These are phyloP conservation scores for Ascochyta viciae-villosae DNA, from an alignment of 2,329 filamentous ascomycete genomes.

Conservation along the genomic window DNA sequence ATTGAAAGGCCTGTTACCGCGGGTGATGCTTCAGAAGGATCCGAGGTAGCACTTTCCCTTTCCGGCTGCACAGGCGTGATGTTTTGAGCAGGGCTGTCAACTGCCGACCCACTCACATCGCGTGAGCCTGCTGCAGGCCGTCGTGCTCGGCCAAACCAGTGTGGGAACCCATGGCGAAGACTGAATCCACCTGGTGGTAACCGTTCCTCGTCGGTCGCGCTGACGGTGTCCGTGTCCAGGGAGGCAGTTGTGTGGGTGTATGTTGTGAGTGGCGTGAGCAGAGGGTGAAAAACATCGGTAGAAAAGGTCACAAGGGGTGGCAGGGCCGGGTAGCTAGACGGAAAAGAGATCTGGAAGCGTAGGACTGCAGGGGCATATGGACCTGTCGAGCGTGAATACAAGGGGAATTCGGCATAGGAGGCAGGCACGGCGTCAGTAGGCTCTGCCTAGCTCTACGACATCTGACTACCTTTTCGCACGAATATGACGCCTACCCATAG, in stretches of 20 bases:
- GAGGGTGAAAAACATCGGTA: slow-evolving; percentile 93
- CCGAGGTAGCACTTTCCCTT: slow-evolving; percentile 16
- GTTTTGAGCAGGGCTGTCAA: slow-evolving; percentile 28
- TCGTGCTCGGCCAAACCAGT: slow-evolving; percentile 72
- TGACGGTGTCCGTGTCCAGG: slow-evolving; percentile 78
- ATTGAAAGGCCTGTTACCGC: slow-evolving; percentile 33
- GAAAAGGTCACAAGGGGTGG: slow-evolving; percentile 87
- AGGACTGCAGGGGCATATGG: slow-evolving; percentile 88
- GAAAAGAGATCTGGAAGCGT: slow-evolving; percentile 89
- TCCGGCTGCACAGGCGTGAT: slow-evolving; percentile 26
- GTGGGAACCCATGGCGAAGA: slow-evolving; percentile 86
- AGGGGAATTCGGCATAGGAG: slow-evolving; percentile 4
- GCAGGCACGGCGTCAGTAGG: slow-evolving; percentile 16
- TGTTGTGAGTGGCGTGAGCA: slow-evolving; percentile 91
- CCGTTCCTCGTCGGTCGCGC: slow-evolving; percentile 81
- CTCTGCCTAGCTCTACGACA: slow-evolving; percentile 22
- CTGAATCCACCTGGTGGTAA: slow-evolving; percentile 90
- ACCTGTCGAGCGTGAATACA: slow-evolving; percentile 62
- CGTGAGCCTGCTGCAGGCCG: slow-evolving; percentile 40
- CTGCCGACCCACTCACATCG: slow-evolving; percentile 41
- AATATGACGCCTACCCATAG: slow-evolving; percentile 94
- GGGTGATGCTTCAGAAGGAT: slow-evolving; percentile 9
- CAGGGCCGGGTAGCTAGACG: slow-evolving; percentile 76
- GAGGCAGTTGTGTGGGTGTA: slow-evolving; percentile 85
- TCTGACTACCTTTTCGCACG: slow-evolving; percentile 75